Conservation (phyloP, 1,139 yeast genomes). For the Geotrichum macrosporum region DNA sequence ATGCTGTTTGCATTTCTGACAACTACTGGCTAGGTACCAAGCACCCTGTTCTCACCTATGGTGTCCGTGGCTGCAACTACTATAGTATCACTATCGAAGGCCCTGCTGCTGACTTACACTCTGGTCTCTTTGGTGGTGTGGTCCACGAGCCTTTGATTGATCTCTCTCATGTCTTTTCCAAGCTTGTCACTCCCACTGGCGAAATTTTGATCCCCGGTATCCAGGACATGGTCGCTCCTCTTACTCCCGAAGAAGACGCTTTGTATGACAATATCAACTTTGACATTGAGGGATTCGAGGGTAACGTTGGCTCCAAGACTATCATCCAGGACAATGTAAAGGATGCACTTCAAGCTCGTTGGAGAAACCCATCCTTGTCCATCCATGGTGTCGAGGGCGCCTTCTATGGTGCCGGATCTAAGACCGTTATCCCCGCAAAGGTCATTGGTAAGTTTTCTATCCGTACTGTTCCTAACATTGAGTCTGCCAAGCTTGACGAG, state of each 20-base stretch:
- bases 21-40: slow-evolving; percentile 98
- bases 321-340: slow-evolving; percentile 72
- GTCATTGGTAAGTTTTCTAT: slow-evolving; percentile 93
- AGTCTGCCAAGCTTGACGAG: slow-evolving; percentile 70
- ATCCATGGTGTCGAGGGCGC: slow-evolving; percentile 98
- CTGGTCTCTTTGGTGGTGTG: slow-evolving; percentile 96
- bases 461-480: slow-evolving; percentile 94
- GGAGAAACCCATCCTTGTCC: slow-evolving; percentile 97
- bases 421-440: slow-evolving; percentile 95
- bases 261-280: slow-evolving; percentile 84
- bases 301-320: slow-evolving; percentile 83
- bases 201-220: slow-evolving; percentile 83
- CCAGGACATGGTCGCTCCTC: slow-evolving; percentile 89
- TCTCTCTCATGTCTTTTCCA: slow-evolving; percentile 66
- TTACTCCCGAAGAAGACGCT: slow-evolving; percentile 68
- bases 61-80: slow-evolving; percentile 94
- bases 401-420: slow-evolving; percentile 89
- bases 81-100: slow-evolving; percentile 79
- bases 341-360: slow-evolving; percentile 85
- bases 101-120: slow-evolving; percentile 95
- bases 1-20: slow-evolving; percentile 93
- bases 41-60: slow-evolving; percentile 95
- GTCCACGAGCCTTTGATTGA: slow-evolving; percentile 98
- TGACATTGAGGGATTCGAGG: slow-evolving; percentile 76
- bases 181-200: slow-evolving; percentile 70